Base-by-base conservation (phyloP, 2,329 filamentous ascomycete species). In the Penicillium sp. region DNA sequence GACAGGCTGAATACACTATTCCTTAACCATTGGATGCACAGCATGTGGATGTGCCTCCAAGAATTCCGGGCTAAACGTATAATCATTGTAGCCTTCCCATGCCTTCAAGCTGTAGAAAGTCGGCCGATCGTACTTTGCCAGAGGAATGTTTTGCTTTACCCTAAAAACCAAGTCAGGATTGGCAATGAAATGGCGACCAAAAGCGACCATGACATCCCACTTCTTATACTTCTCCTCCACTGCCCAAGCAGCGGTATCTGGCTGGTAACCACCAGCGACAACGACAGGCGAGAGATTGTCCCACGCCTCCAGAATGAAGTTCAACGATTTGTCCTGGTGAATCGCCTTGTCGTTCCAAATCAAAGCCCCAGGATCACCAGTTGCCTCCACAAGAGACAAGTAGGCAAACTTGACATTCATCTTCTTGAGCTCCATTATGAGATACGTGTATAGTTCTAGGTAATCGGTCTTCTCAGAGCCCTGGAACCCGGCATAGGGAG, bases 381-480 rank as follows among this genome's bases (percentile, higher is more conserved):
- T 78, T 0, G 83, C 79, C 59, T 88, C 84, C 8, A 88, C 71
- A 0, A 87, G 59, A 65, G 87, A 84, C 1, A 89, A 65, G 63
- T 86, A 88, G 0, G 84, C 80, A 11, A 89, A 71, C 0, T 79
- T 76, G 2, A 85, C 67, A 10, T 74, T 70, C 59, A 78, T 81
- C 3, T 56, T 53, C 42, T 54, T 57, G 9, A 86, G 72, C 26
- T 79, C 76, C 26, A 73, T 65, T 46, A 84, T 76, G 7, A 87
- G 66, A 62, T 88, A 76, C 0, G 74, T 74, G 65, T 88, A 90
- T 54, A 89, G 86, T 0, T 85, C 82, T 4, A 84, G 66, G 0
- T 85, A 85, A 47, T 89, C 79, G 0, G 71, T 60, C 83, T 87
- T 87, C 26, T 76, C 73, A 84, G 89, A 72, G 21, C 58, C 70